Evolutionary conservation across 2,329 filamentous ascomycete genomes (phyloP).

Genomic region (Cytospora schulzeri): DNA sequence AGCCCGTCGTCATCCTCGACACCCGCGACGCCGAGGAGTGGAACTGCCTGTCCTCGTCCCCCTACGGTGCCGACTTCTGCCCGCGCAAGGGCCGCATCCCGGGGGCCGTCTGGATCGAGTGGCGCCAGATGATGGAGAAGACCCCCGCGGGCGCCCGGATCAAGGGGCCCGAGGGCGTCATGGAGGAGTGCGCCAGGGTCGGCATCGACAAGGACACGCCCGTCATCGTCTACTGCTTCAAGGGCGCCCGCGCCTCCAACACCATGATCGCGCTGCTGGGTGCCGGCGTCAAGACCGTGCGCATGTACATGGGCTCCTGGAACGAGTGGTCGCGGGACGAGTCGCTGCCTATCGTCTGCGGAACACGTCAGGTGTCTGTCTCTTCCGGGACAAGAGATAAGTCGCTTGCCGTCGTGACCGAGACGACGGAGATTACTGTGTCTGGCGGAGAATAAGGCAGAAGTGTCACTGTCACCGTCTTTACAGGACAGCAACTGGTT

Average conservation of each 20-base stretch:
- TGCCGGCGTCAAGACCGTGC: neutral
- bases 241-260: neutral
- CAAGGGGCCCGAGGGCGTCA: neutral
- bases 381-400: neutral
- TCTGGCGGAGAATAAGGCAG: neutral
- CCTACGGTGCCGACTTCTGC: neutral
- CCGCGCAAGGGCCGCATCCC: neutral
- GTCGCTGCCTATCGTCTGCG: neutral
- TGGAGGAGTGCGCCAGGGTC: neutral
- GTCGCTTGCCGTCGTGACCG: neutral
- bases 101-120: neutral
- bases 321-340: neutral
- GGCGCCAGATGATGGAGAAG: conserved; percentile 1
- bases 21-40: neutral
- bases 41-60: neutral
- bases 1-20: neutral
- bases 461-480: neutral
- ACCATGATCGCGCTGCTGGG: neutral
- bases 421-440: neutral
- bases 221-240: conserved; percentile 1
- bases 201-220: neutral
- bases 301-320: neutral
- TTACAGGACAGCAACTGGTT: neutral
- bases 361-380: neutral
- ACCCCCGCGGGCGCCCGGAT: neutral